Evolutionary conservation across 2,329 filamentous ascomycete genomes (phyloP).

Genomic region (Lojkania enalia): DNA sequence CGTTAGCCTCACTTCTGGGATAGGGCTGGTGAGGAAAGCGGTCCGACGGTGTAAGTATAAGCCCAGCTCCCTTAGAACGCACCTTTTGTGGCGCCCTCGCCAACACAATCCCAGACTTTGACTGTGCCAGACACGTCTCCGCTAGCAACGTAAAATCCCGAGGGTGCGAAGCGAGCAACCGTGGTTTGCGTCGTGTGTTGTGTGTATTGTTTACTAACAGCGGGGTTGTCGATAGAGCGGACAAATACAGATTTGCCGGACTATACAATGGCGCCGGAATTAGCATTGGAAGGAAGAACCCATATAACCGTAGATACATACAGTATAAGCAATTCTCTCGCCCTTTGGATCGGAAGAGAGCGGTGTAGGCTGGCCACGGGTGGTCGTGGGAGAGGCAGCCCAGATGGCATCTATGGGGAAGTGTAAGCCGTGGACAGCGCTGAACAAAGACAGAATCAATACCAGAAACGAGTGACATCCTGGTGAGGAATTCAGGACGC

Average conservation of each 20-base stretch:
- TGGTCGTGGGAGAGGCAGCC: conserved; percentile 81
- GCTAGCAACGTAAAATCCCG: conserved; percentile 91
- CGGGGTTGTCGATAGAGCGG: conserved; percentile 88
- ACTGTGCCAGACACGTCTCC: conserved; percentile 85
- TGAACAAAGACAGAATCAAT: not conserved
- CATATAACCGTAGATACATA: conserved; percentile 49
- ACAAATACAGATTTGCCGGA: conserved; percentile 97
- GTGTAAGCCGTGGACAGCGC: not conserved
- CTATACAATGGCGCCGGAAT: conserved; percentile 49
- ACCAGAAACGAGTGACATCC: conserved; percentile 11
- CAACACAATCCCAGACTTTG: conserved; percentile 85
- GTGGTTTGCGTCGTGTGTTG: conserved; percentile 87
- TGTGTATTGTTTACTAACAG: conserved; percentile 85
- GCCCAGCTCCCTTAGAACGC: conserved; percentile 8
- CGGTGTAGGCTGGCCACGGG: conserved; percentile 83
- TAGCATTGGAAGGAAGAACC: not conserved
- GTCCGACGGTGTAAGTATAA: not conserved
- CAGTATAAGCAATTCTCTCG: conserved; percentile 89
- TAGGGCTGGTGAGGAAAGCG: not conserved
- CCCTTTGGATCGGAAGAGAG: conserved; percentile 88
- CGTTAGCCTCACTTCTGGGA: conserved; percentile 29
- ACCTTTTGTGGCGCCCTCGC: conserved; percentile 84
- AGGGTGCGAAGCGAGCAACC: conserved; percentile 90
- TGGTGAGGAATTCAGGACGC: no score
- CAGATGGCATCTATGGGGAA: conserved; percentile 67